Conservation (phyloP, 257 asterid species). For the Capsicum baccatum region DNA sequence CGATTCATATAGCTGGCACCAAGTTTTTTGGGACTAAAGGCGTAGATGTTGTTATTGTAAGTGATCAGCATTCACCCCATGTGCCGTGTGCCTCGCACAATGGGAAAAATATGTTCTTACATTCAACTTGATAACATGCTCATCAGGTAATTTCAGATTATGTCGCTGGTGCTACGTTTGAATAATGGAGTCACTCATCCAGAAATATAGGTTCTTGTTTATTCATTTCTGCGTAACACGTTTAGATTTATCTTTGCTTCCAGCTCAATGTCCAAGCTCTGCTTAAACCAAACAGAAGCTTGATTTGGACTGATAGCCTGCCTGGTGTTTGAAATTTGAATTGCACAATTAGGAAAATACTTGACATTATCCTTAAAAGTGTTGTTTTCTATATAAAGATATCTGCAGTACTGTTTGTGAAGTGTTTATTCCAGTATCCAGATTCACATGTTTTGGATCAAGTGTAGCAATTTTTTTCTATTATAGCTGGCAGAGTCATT, state of each 20-base stretch:
- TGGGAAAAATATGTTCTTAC: background rate
- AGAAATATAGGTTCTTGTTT: background rate
- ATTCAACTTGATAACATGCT: background rate
- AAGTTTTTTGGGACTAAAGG: no score
- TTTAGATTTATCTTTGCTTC: background rate
- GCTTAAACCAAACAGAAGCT: background rate
- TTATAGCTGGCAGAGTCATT: background rate
- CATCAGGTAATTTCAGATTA: background rate
- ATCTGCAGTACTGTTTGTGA: background rate
- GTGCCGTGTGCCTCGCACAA: background rate
- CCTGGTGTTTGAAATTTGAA: background rate
- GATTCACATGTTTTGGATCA: background rate
- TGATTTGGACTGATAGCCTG: background rate
- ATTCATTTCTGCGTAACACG: background rate
- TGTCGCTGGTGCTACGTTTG: no score
- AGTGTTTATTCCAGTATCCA: background rate
- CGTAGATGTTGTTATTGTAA: background rate
- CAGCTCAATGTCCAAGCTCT: background rate
- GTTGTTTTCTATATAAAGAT: background rate
- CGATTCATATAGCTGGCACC: no score
- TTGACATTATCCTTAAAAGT: background rate
- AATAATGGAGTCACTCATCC: background rate
- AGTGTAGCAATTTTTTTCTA: background rate
- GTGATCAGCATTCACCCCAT: background rate
- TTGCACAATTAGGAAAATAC: background rate